Evolutionary conservation across 371 early-diverging fungal species (phyloP), one percentile per base, ranked within the genome.

Genomic region (Rhizopus arrhizus): DNA sequence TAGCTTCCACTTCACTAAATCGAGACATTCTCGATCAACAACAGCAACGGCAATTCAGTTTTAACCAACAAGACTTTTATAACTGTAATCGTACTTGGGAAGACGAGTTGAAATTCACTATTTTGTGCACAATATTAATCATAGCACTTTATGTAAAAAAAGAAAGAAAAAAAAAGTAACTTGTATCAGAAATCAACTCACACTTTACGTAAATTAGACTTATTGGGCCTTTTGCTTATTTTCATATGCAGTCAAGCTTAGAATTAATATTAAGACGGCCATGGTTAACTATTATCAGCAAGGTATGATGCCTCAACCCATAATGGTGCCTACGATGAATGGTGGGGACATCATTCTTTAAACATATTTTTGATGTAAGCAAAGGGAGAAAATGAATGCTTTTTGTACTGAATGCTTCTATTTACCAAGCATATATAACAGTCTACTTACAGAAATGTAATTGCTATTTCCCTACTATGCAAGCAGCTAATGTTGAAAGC

Each of bases 221-320:
- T 81, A 81, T 43, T 81, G 74, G 75, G 74, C 74, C 3, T 58
- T 73, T 0, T 76, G 75, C 48, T 61, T 81, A 5, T 66, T 66
- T 57, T 78, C 81, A 4, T 78, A 68, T 41, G 70, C 68, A 4
- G 38, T 62, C 40, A 70, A 70, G 35, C 47, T 66, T 53, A 46
- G 54, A 12, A 32, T 54, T 9, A 35, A 57, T 51, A 32, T 57
- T 2, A 40, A 42, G 22, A 10, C 28, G 4, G 38, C 35, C 9
- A 46, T 56, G 16, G 29, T 51, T 46, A 28, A 48, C 7, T 48
- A 48, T 29, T 48, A 48, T 9, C 48, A 48, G 15, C 48, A 48
- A 29, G 48, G 48, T 6, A 48, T 48, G 48, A 9, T 54, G 10
- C 56, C 56, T 28, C 46, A 45, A 7, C 22, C 40, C 2, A 53